Evolutionary conservation across 108 stramenopile genomes (phyloP).

Genomic region (Cyclotella atomus): DNA sequence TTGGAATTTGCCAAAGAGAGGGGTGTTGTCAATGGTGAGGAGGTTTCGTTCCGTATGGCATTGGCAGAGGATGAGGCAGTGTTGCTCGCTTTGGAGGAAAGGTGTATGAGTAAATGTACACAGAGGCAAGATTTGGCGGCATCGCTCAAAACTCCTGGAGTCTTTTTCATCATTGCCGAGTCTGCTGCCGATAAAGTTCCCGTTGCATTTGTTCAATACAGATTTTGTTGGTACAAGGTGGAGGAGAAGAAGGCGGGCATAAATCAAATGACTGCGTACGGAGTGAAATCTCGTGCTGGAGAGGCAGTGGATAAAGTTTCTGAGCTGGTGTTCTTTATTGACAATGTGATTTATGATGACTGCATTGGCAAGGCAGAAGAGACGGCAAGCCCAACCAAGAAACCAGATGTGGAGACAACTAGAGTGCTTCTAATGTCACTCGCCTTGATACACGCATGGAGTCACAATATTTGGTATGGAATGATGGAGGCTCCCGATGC

Average conservation of each 20-base stretch:
- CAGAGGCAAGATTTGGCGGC: slow-evolving; percentile 27
- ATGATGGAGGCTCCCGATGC: slow-evolving; percentile 51
- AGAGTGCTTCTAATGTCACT: slow-evolving; percentile 54
- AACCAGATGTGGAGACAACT: slow-evolving; percentile 21
- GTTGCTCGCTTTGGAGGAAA: slow-evolving; percentile 17
- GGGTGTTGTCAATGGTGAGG: slow-evolving; percentile 23
- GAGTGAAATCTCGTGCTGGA: slow-evolving; percentile 21
- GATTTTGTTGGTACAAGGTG: slow-evolving; percentile 57
- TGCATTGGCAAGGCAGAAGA: background rate
- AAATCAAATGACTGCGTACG: slow-evolving; percentile 13
- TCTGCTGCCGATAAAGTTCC: slow-evolving; percentile 21
- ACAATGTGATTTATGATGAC: slow-evolving; percentile 47
- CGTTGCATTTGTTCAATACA: slow-evolving; percentile 46
- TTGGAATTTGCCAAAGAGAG: slow-evolving; percentile 33
- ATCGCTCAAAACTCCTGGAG: slow-evolving; percentile 30
- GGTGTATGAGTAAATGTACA: slow-evolving; percentile 30
- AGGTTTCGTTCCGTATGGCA: slow-evolving; percentile 35
- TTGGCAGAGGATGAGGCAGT: slow-evolving; percentile 17
- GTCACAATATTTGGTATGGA: slow-evolving; percentile 68
- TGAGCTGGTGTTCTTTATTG: slow-evolving; percentile 64
- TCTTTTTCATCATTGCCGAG: slow-evolving; percentile 40
- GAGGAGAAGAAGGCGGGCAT: slow-evolving; percentile 31
- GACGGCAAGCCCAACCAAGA: background rate
- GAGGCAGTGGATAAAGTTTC: slow-evolving; percentile 44
- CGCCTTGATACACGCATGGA: slow-evolving; percentile 67